phyloP scores from a whole-genome alignment of 208 protist genomes.

The Wallacemonas collosoma region DNA sequence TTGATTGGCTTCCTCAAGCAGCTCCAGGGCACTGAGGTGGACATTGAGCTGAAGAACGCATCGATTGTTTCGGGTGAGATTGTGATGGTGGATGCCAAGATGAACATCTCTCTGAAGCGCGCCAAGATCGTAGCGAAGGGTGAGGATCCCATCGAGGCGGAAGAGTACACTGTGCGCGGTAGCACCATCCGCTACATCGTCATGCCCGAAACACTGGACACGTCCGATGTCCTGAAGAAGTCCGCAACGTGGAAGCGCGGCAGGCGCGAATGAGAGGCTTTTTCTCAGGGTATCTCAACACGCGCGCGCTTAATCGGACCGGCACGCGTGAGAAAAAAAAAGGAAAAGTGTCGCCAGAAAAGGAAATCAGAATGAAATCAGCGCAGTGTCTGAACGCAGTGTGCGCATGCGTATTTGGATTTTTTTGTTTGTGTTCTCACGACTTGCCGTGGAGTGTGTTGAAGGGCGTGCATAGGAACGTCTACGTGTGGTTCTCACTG shows the following conservation, averaged over 20 bases:
- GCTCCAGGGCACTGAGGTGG: constrained; percentile 97
- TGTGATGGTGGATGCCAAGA: constrained; percentile 84
- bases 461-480: no score
- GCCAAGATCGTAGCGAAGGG: constrained; percentile 98
- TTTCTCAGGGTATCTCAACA: neutral
- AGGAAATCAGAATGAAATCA: no score
- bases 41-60: constrained; percentile 99
- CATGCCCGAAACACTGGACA: constrained; percentile 96
- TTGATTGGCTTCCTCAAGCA: constrained; percentile 98
- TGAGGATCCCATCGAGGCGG: constrained; percentile 94
- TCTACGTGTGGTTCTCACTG: no score
- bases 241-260: constrained; percentile 34
- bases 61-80: constrained; percentile 94
- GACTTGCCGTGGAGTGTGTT: no score
- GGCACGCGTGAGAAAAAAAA: no score
- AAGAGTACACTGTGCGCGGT: constrained; percentile 97
- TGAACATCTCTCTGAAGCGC: constrained; percentile 99
- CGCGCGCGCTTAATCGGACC: no score
- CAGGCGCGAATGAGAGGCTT: constrained; percentile 12
- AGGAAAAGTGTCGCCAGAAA: no score
- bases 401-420: no score
- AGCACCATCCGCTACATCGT: constrained; percentile 98
- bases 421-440: no score
- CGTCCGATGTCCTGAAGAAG: constrained; percentile 93
- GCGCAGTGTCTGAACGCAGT: no score